These are phyloP conservation scores for Nigrospora osmanthi DNA, from an alignment of 2,329 filamentous ascomycete genomes.

Conservation along the genomic window DNA sequence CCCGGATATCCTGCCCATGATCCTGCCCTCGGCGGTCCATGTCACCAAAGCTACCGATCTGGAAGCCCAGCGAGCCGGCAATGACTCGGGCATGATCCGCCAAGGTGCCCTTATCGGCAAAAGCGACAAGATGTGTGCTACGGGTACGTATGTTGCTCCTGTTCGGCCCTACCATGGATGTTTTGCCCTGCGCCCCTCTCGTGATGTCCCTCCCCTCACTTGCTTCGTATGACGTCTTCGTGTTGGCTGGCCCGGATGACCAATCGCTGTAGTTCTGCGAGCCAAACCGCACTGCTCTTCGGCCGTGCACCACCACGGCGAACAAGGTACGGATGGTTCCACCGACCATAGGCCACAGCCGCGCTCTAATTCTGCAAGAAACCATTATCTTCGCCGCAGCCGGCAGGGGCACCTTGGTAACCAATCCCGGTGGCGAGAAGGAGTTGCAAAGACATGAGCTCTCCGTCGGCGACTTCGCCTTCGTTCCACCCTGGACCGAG, in stretches of 20 bases:
- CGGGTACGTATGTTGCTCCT: slow-evolving; percentile 36
- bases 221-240: neutral
- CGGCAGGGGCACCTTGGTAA: slow-evolving; percentile 54
- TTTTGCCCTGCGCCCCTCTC: neutral
- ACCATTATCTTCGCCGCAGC: slow-evolving; percentile 60
- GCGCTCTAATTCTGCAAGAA: slow-evolving; percentile 31
- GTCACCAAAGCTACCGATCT: slow-evolving; percentile 42
- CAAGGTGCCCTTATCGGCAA: slow-evolving; percentile 54
- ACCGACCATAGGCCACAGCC: neutral
- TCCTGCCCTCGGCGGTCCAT: slow-evolving; percentile 49
- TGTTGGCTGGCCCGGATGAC: neutral
- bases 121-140: slow-evolving; percentile 59
- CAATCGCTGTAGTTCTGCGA: slow-evolving; percentile 41
- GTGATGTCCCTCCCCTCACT: neutral
- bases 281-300: slow-evolving; percentile 55
- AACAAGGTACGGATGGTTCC: slow-evolving; percentile 44
- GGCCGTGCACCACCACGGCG: slow-evolving; percentile 61
- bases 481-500: slow-evolving; percentile 63
- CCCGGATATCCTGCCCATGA: slow-evolving; percentile 51
- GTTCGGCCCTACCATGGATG: too few relatives aligned
- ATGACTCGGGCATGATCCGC: slow-evolving; percentile 23
- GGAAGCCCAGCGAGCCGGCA: slow-evolving; percentile 24
- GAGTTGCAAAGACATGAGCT: slow-evolving; percentile 48
- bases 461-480: slow-evolving; percentile 57
- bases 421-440: slow-evolving; percentile 43